Conservation (phyloP, 257 asterid species). For the Ocimum tenuiflorum region DNA sequence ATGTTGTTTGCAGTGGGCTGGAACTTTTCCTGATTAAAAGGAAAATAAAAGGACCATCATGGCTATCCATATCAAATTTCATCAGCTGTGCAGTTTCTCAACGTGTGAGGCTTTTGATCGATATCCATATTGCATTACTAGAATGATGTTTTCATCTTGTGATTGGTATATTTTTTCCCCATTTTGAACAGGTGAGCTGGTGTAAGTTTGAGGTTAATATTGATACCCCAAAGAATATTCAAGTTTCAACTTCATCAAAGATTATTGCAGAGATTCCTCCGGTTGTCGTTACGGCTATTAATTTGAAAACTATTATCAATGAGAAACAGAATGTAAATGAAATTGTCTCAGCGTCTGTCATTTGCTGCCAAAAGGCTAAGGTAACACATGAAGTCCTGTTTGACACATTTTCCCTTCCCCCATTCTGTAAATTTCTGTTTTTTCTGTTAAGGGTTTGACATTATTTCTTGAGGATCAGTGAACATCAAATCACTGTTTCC, state of each 20-base stretch:
- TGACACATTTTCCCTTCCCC: neutral
- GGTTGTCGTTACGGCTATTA: constrained; percentile 71
- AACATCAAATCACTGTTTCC: neutral
- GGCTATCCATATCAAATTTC: constrained; percentile 78
- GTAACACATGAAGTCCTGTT: constrained; percentile 32
- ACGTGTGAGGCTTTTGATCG: constrained; percentile 44
- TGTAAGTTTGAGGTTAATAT: constrained; percentile 82
- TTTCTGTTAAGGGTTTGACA: constrained; percentile 9
- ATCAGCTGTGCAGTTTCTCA: constrained; percentile 58
- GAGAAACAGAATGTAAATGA: constrained; percentile 76
- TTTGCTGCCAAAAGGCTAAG: constrained; percentile 89
- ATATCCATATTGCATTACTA: constrained; percentile 7
- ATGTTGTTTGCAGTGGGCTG: constrained; percentile 57
- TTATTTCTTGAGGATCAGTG: neutral
- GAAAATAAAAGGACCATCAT: constrained; percentile 88
- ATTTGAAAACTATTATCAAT: constrained; percentile 74
- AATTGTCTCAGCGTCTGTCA: constrained; percentile 84
- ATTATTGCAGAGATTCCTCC: constrained; percentile 64
- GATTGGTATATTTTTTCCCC: constrained; percentile 7
- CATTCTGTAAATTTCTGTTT: neutral
- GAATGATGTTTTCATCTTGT: neutral
- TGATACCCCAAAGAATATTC: constrained; percentile 67
- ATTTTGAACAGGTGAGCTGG: constrained; percentile 86
- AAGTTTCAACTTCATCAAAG: constrained; percentile 51
- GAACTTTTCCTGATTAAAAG: constrained; percentile 81